Conservation (phyloP, 2,329 filamentous ascomycete genomes). For the Colletotrichum sp. region DNA sequence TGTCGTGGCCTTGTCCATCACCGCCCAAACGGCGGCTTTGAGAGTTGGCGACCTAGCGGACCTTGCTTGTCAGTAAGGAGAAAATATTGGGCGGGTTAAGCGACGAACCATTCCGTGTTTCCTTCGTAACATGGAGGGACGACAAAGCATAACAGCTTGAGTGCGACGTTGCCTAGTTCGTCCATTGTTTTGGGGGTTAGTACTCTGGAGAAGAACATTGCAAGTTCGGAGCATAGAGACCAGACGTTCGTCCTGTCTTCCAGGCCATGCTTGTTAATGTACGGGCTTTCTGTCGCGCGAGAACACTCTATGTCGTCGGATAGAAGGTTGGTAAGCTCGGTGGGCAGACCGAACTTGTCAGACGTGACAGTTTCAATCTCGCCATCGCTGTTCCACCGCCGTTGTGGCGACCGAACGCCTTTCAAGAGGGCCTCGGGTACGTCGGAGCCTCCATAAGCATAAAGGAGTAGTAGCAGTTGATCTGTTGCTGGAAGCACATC, state of each 20-base stretch:
- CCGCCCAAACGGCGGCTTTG: conserved; percentile 30
- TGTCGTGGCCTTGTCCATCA: conserved; percentile 25
- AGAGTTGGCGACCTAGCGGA: conserved; percentile 25
- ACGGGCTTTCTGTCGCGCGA: not conserved
- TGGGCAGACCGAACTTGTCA: conserved; percentile 26
- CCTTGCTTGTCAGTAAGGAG: not conserved
- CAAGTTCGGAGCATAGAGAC: conserved; percentile 25
- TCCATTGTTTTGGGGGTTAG: conserved; percentile 20
- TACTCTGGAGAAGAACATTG: not conserved
- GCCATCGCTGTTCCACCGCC: conserved; percentile 27
- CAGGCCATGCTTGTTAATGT: conserved; percentile 19
- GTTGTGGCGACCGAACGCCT: conserved; percentile 22
- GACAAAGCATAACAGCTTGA: conserved; percentile 31
- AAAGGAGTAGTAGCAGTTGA: conserved; percentile 29
- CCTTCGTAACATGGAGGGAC: conserved; percentile 37
- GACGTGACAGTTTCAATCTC: conserved; percentile 29
- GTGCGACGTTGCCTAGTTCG: conserved; percentile 22
- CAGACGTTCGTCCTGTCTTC: conserved; percentile 24
- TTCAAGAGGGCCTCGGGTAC: conserved; percentile 29
- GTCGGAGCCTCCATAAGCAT: conserved; percentile 19
- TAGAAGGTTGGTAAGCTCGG: conserved; percentile 23
- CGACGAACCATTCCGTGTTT: conserved; percentile 30
- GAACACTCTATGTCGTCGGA: conserved; percentile 20
- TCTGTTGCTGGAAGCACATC: conserved; percentile 29
- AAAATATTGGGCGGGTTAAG: fast-evolving